Evolutionary conservation across 805 yeast species (phyloP), one percentile per base, ranked within the genome.

Genomic region (Schizosaccharomyces octosporus): DNA sequence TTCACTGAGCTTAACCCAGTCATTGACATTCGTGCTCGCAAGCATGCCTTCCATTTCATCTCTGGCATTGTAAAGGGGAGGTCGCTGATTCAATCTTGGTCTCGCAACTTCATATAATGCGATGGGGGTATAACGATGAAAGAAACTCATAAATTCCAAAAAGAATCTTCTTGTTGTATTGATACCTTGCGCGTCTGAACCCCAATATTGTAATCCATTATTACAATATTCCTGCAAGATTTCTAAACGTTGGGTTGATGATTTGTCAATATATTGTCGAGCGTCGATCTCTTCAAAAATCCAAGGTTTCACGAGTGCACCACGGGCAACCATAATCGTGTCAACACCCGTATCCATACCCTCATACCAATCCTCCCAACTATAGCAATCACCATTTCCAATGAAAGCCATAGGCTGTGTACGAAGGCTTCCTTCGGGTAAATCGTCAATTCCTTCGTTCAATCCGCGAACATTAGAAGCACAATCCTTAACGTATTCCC

Each of bases 221-320:
- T 82, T 73, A 3, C 95, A 81, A 69, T 82, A 93, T 61, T 77
- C 78, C 64, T 76, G 75, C 67, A 90, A 71, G 55, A 84, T 79
- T 45, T 83, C 94, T 62, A 93, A 78, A 71, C 99, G 80, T 72
- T 93, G 97, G 24, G 83, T 75, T n/a, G 95, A 83, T 1, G 87
- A 76, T 73, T 90, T 93, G 71, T 93, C 99, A 64, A 93, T 72
- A 70, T 87, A 82, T 72, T 93, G 97, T 67, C 82, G 81, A 5
- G 90, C 76, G 63, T 90, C 94, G 62, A 93, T 80, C 73, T 93
- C 99, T 74, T 93, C 97, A 67, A 90, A 93, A 61, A 93, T 86
- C 99, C 99, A 93, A 43, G 99, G 99, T 73, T 93, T 93, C 70
- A 93, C 89, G 65, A 93, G 78, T 1, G 97, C 97, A 62, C 97